Evolutionary conservation across 306 rosid genomes (phyloP), one percentile per base, ranked within the genome.

Genomic region (Pterocarpus macrocarpus): DNA sequence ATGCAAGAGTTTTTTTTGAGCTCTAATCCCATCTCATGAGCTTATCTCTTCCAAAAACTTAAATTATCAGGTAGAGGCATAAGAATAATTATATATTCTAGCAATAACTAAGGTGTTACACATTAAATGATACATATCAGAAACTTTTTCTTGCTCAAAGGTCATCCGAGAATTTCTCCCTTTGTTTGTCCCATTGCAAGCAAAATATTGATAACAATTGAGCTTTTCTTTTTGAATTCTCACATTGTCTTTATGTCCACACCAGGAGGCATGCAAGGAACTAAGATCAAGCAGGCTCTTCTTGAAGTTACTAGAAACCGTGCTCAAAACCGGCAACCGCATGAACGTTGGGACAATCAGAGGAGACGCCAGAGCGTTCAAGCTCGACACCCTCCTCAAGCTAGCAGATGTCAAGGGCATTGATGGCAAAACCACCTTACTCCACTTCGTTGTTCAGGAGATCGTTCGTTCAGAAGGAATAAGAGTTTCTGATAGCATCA

Each of bases 261-360:
- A 11, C 34, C 39, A 96, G 99, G 98, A 96, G 17, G 99, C 99
- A 2, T 96, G 99, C 94, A 93, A 92, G 88, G 99, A 96, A 57
- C 91, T 93, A 67, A 82, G 91, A 64, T 96, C 99, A 76, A 96
- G 98, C 89, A 91, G 99, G 82, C 90, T 96, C 15, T 96, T 96
- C 92, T 75, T 90, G 82, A 96, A 96, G 64, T 44, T 96, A 57
- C 94, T 96, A 0, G 99, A 96, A 86, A 89, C 99, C 5, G 99
- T 96, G 16, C 88, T 96, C 0, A 96, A 96, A 87, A 96, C 99
- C 7, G 99, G 99, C 3, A 96, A 96, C 77, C 85, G 99, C 8
- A 93, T 96, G 99, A 96, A 96, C 50, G 97, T 96, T 0, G 99
- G 99, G 61, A 96, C 99, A 2, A 94, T 92, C 59, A 83, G 99